Percentiles rank a stretch among this genome's conserved stretches.
Conservation (phyloP, 768 basidiomycete genomes). For the Suillus placidus region DNA sequence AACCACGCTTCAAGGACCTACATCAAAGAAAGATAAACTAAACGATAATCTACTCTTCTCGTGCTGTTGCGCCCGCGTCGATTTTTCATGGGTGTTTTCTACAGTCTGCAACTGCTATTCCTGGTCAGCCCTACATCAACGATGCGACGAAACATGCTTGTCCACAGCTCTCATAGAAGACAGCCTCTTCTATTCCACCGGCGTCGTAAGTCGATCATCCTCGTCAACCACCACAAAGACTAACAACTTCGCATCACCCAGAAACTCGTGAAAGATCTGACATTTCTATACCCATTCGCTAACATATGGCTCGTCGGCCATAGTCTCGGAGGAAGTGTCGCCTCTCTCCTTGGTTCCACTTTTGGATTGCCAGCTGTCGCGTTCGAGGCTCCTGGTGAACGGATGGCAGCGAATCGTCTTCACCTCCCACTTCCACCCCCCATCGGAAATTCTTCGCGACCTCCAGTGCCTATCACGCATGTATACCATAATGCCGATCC, state of each 20-base stretch:
- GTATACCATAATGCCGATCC: conserved; percentile 76
- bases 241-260: conserved; percentile 18
- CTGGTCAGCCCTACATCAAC: conserved; percentile 51
- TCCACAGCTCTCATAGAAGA: conserved; percentile 84
- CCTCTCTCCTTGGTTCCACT: conserved; percentile 63
- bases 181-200: conserved; percentile 89
- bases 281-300: conserved; percentile 56
- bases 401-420: conserved; percentile 59
- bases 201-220: conserved; percentile 59
- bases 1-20: conserved; percentile 83
- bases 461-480: conserved; percentile 41
- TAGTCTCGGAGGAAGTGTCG: conserved; percentile 66
- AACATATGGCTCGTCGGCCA: conserved; percentile 66
- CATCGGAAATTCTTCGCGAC: conserved; percentile 11
- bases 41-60: conserved; percentile 91
- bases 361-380: conserved; percentile 68
- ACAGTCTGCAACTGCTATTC: conserved; percentile 88
- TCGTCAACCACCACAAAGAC: not conserved
- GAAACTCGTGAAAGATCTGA: conserved; percentile 63
- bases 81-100: conserved; percentile 81
- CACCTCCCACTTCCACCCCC: conserved; percentile 59
- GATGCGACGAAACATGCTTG: conserved; percentile 82
- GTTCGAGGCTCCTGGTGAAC: conserved; percentile 68
- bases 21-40: conserved; percentile 88
- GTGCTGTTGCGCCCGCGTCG: conserved; percentile 92